Evolutionary conservation across 257 asterid species (phyloP), one percentile per base, ranked within the genome.

Genomic region (Solanum piurae): DNA sequence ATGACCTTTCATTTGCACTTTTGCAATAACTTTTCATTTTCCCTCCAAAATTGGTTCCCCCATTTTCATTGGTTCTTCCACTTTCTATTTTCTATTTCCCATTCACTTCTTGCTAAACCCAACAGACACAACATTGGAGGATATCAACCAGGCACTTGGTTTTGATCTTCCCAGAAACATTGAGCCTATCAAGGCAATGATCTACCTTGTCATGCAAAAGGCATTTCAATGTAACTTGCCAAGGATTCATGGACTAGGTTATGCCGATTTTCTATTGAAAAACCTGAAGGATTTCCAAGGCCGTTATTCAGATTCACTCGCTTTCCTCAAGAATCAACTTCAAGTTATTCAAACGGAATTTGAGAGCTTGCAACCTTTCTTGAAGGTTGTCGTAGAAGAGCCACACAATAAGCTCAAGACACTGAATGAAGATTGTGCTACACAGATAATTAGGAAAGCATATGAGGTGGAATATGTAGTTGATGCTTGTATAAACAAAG

Each of bases 391-490:
- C 7, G 5, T 46, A 5, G 31, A 74, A 74, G 33, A 10, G 11
- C 31, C 13, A 21, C 52, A 16, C 7, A 10, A 74, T 12, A 74
- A 37, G 11, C 20, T 4, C 55, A 10, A 37, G 83, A 12, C 1
- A 18, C 25, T 20, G 62, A 52, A 52, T 21, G 29, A 18, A 73
- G 6, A 73, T 20, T 73, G 49, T 18, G 27, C 82, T 18, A 36
- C 18, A 9, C 52, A 21, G 25, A 37, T 74, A 27, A 74, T 74
- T 74, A 11, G 83, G 33, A 74, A 74, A 37, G 87, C 88, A 13
- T 85, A 87, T 88, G 88, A 88, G 77, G 91, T 89, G 33, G 89
- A 89, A 16, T 89, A 88, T 37, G 40, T 84, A 16, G 21, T 89
- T 74, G 29, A 38, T 84, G 86, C 87, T 7, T 89, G 69, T 64